These are phyloP conservation scores for Quercus berberidifolia DNA, from an alignment of 306 rosid species.

Conservation along the genomic window DNA sequence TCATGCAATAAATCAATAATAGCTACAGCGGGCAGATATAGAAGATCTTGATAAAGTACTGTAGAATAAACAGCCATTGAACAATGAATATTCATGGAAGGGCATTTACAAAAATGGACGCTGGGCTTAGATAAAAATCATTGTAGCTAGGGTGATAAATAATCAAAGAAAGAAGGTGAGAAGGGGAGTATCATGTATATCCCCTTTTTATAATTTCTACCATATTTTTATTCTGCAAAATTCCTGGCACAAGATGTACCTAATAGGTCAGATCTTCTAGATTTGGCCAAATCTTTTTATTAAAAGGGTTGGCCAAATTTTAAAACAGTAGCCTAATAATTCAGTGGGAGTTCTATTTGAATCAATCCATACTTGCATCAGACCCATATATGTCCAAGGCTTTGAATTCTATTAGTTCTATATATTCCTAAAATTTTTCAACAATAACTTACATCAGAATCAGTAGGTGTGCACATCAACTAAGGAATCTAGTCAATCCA, in stretches of 20 bases:
- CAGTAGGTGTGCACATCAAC: conserved; percentile 1
- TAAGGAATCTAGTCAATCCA: not conserved
- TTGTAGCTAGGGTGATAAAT: not conserved
- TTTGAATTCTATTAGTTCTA: not conserved
- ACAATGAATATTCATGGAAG: not conserved
- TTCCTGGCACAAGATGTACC: not conserved
- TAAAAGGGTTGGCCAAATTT: not conserved
- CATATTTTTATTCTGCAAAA: not conserved
- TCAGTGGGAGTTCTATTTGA: not conserved
- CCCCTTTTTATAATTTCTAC: not conserved
- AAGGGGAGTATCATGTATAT: not conserved
- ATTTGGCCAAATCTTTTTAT: not conserved
- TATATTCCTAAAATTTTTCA: not conserved
- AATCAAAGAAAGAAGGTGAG: not conserved
- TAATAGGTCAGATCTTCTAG: not conserved
- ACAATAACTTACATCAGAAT: conserved; percentile 1
- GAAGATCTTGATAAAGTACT: not conserved
- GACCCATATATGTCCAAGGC: not conserved
- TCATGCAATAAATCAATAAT: not conserved
- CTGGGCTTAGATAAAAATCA: not conserved
- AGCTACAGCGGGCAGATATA: not conserved
- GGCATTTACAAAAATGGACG: not conserved
- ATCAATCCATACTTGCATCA: not conserved
- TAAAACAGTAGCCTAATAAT: not conserved
- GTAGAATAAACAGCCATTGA: not conserved